phyloP scores from a whole-genome alignment of 805 yeast genomes.

The Wickerhamiella allomyrinae region DNA sequence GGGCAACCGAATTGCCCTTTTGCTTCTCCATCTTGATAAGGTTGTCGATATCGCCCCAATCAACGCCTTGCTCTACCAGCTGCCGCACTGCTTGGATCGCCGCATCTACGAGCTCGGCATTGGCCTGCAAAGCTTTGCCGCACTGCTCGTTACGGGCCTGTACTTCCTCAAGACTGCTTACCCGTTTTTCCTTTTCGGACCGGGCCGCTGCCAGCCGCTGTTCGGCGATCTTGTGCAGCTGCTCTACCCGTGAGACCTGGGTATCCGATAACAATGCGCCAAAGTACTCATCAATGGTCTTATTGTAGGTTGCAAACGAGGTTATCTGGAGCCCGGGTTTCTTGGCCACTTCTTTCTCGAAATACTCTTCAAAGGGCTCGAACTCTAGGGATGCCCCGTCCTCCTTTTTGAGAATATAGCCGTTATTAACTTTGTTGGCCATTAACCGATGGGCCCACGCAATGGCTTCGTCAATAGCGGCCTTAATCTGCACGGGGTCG shows the following conservation, averaged over 20 bases:
- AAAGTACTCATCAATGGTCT: conserved; percentile 69
- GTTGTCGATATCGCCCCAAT: conserved; percentile 81
- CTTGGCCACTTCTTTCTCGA: conserved; percentile 29
- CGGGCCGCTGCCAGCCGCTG: conserved; percentile 63
- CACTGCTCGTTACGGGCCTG: conserved; percentile 50
- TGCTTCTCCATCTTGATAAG: conserved; percentile 54
- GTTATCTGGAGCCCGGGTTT: conserved; percentile 15
- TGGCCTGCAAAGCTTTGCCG: conserved; percentile 57
- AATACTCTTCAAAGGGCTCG: conserved; percentile 19
- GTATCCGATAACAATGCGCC: conserved; percentile 76
- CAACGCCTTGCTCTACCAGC: conserved; percentile 71
- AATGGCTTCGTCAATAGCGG: conserved; percentile 24
- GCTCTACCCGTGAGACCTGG: conserved; percentile 57
- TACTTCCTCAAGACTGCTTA: conserved; percentile 46
- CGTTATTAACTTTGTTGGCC: conserved; percentile 3
- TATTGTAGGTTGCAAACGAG: conserved; percentile 52
- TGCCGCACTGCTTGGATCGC: conserved; percentile 55
- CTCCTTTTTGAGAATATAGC: conserved; percentile 12
- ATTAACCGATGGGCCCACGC: conserved; percentile 13
- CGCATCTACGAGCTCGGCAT: conserved; percentile 57
- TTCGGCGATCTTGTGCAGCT: conserved; percentile 40
- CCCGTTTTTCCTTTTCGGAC: conserved; percentile 54
- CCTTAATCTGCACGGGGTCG: conserved; percentile 13
- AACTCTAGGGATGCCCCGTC: conserved; percentile 15
- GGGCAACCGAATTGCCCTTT: conserved; percentile 51